phyloP scores from a whole-genome alignment of 2,329 filamentous ascomycete genomes.

The Colletotrichum somersetense region DNA sequence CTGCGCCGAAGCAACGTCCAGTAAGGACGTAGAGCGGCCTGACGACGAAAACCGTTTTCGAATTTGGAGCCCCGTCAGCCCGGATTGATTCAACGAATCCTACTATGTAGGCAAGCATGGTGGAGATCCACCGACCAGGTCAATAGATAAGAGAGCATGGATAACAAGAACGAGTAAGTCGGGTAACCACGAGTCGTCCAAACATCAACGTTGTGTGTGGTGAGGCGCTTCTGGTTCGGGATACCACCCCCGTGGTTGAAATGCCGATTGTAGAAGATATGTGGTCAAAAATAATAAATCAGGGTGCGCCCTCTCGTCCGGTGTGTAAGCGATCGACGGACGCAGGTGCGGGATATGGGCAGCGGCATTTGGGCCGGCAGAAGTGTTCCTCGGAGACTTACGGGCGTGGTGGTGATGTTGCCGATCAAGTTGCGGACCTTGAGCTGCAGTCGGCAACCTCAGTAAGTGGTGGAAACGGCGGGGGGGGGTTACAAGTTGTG shows the following conservation, averaged over 20 bases:
- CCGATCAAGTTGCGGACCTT: constrained; percentile 23
- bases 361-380: constrained; percentile 10
- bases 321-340: constrained; percentile 1
- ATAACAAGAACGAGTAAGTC: not conserved
- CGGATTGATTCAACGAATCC: not conserved
- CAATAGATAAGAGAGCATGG: not conserved
- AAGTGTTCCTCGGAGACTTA: constrained; percentile 20
- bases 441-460: constrained; percentile 9
- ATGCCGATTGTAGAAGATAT: not conserved
- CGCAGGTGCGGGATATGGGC: constrained; percentile 14
- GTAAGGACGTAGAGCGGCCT: constrained; percentile 7
- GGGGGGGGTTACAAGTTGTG: constrained; percentile 5
- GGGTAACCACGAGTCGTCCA: constrained; percentile 7
- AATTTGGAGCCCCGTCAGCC: not conserved
- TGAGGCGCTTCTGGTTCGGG: not conserved
- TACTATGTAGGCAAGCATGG: not conserved
- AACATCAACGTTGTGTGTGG: not conserved
- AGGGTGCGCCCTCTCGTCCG: not conserved
- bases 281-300: too few relatives aligned
- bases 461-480: constrained; percentile 9
- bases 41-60: not conserved
- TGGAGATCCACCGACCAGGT: not conserved
- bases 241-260: not conserved
- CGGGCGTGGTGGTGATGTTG: constrained; percentile 29
- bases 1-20: constrained; percentile 27